These are phyloP conservation scores for Elongisporangium undulatum DNA, from an alignment of 352 stramenopile genomes.

Conservation along the genomic window DNA sequence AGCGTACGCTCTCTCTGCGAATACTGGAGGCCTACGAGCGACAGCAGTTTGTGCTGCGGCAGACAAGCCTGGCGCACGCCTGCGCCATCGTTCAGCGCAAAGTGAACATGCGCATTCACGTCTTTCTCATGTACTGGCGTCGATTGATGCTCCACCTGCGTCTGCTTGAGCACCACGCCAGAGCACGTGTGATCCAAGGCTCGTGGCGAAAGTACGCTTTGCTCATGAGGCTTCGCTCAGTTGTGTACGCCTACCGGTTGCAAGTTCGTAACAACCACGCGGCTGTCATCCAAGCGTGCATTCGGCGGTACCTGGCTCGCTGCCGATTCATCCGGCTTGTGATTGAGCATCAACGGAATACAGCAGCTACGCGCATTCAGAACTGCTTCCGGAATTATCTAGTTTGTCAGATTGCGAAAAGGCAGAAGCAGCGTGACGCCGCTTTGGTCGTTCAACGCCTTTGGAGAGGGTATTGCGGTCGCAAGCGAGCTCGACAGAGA, in stretches of 20 bases:
- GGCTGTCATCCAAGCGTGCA: slow-evolving; percentile 14
- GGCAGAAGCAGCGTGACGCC: slow-evolving; percentile 5
- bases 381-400: slow-evolving; percentile 18
- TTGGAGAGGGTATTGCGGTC: slow-evolving; percentile 17
- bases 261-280: slow-evolving; percentile 17
- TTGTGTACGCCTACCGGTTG: slow-evolving; percentile 15
- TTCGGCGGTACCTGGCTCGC: slow-evolving; percentile 14
- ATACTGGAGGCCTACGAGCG: slow-evolving; percentile 17
- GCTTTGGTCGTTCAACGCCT: slow-evolving; percentile 15
- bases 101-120: slow-evolving; percentile 8
- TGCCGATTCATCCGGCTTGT: slow-evolving; percentile 12
- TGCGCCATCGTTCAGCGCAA: slow-evolving; percentile 32
- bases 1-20: slow-evolving; percentile 14
- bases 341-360: slow-evolving; percentile 2
- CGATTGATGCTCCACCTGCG: slow-evolving; percentile 8
- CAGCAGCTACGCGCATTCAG: slow-evolving; percentile 20
- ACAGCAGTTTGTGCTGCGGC: slow-evolving; percentile 12
- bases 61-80: slow-evolving; percentile 28
- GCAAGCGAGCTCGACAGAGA: slow-evolving; percentile 3
- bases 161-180: slow-evolving; percentile 12
- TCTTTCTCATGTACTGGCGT: slow-evolving; percentile 9
- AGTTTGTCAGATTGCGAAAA: slow-evolving; percentile 15
- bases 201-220: slow-evolving; percentile 19
- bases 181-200: slow-evolving; percentile 15
- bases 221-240: slow-evolving; percentile 10